phyloP scores from a whole-genome alignment of 352 stramenopile species.

The Plasmopara halstedii region DNA sequence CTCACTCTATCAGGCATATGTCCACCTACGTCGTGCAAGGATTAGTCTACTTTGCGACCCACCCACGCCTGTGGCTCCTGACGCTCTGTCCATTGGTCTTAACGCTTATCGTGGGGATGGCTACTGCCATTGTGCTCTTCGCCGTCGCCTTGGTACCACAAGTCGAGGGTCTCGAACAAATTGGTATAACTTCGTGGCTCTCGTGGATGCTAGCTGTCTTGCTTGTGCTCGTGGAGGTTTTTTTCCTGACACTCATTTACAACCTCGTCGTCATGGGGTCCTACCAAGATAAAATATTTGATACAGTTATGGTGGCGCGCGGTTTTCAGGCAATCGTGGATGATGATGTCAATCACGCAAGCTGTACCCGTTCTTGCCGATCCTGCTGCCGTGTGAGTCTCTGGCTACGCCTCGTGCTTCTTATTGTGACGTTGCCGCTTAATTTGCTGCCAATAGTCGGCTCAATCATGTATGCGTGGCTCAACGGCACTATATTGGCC shows the following conservation, averaged over 20 bases:
- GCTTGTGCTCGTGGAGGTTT: conserved; percentile 12
- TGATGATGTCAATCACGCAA: conserved; percentile 33
- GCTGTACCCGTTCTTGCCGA: conserved; percentile 34
- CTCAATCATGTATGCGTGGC: conserved; percentile 52
- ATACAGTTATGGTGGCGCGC: conserved; percentile 39
- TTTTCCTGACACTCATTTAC: conserved; percentile 33
- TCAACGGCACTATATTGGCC: conserved; percentile 58
- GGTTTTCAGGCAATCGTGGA: conserved; percentile 44
- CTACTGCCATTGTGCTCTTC: conserved; percentile 42
- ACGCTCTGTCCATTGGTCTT: conserved; percentile 51
- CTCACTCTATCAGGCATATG: conserved; percentile 15
- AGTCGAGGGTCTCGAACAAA: conserved; percentile 30
- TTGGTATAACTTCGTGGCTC: conserved; percentile 27
- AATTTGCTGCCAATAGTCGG: conserved; percentile 62
- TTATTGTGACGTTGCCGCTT: conserved; percentile 56
- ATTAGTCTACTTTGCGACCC: conserved; percentile 46
- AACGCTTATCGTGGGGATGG: conserved; percentile 40
- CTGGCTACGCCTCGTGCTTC: conserved; percentile 34
- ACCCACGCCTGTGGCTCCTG: conserved; percentile 49
- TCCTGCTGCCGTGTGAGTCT: conserved; percentile 57
- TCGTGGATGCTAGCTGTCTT: conserved; percentile 55
- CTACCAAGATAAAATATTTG: conserved; percentile 62
- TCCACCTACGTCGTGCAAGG: conserved; percentile 47
- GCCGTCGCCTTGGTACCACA: conserved; percentile 36
- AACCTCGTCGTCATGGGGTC: conserved; percentile 43